A percentile compares a stretch with the other conserved stretches of the same genome.
Conservation (phyloP, 163 green algal species). For the Picocystis sp. region DNA sequence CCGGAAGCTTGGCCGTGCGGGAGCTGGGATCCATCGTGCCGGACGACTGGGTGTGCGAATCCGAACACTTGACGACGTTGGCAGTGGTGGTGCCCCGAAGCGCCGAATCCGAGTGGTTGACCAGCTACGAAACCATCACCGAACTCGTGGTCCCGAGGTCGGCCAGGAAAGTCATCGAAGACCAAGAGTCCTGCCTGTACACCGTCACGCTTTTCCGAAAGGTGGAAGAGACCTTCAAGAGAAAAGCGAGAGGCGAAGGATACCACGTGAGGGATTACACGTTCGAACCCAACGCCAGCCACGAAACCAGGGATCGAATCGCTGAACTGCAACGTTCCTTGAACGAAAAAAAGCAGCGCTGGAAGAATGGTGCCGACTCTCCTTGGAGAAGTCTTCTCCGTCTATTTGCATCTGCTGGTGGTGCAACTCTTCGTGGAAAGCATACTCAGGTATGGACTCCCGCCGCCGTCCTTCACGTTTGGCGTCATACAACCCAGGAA, state of each 20-base stretch:
- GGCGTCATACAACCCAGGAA: no score
- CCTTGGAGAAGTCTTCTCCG: slow-evolving; percentile 45
- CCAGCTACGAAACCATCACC: slow-evolving; percentile 68
- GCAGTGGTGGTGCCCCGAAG: slow-evolving; percentile 73
- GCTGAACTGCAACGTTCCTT: slow-evolving; percentile 8
- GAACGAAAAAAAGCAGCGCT: slow-evolving; percentile 44
- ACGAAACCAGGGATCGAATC: slow-evolving; percentile 8
- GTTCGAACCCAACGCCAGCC: slow-evolving; percentile 11
- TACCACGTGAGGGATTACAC: slow-evolving; percentile 74
- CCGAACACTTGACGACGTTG: slow-evolving; percentile 81
- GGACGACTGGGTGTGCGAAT: slow-evolving; percentile 50
- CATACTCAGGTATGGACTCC: slow-evolving; percentile 89
- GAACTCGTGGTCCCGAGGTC: slow-evolving; percentile 82
- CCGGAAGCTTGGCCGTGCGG: slow-evolving; percentile 68
- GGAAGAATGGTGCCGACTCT: slow-evolving; percentile 58
- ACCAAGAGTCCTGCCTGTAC: slow-evolving; percentile 77
- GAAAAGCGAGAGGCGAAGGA: slow-evolving; percentile 45
- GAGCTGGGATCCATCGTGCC: slow-evolving; percentile 48
- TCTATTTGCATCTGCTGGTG: slow-evolving; percentile 66
- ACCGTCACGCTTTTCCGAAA: slow-evolving; percentile 75
- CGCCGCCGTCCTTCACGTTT: slow-evolving; percentile 24
- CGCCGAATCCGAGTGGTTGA: slow-evolving; percentile 56
- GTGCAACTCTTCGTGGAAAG: slow-evolving; percentile 92
- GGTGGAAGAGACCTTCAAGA: slow-evolving; percentile 83
- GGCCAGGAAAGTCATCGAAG: slow-evolving; percentile 48